phyloP scores from a whole-genome alignment of 441 rosid species.

The Metrosideros polymorpha region DNA sequence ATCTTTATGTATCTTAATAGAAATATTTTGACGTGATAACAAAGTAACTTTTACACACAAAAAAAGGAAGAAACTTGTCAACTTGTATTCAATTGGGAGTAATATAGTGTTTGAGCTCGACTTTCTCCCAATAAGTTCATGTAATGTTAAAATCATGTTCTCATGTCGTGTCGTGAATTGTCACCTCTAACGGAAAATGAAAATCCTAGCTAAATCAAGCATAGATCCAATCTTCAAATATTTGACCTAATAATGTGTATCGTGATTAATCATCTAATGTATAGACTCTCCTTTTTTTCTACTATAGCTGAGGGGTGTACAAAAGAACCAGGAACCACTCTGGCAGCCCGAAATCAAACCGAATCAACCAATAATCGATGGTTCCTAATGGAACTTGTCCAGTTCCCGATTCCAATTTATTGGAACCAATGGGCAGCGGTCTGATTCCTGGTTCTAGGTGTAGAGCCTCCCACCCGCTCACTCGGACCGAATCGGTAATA shows the following conservation, averaged over 20 bases:
- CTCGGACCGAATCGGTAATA: too few relatives aligned
- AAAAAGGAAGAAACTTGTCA: not conserved
- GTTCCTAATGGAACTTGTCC: too few relatives aligned
- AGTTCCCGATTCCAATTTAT: too few relatives aligned
- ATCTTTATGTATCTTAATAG: rapidly evolving
- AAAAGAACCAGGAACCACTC: too few relatives aligned
- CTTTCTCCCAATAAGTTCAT: rapidly evolving
- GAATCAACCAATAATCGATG: too few relatives aligned
- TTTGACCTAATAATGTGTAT: not conserved
- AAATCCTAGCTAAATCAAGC: not conserved
- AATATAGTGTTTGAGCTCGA: not conserved
- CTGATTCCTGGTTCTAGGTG: too few relatives aligned
- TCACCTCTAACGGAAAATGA: not conserved
- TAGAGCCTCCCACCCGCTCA: too few relatives aligned
- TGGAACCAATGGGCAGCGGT: too few relatives aligned
- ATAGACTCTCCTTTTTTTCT: too few relatives aligned
- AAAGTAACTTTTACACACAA: not conserved
- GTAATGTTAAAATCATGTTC: not conserved
- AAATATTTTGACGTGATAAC: not conserved
- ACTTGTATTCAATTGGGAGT: not conserved
- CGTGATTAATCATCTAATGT: not conserved
- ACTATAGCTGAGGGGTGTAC: too few relatives aligned
- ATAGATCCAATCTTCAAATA: not conserved
- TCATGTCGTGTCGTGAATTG: rapidly evolving
- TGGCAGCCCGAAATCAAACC: too few relatives aligned